Base-by-base conservation (phyloP, 1,139 yeast species). In the Diutina ranongensis region DNA sequence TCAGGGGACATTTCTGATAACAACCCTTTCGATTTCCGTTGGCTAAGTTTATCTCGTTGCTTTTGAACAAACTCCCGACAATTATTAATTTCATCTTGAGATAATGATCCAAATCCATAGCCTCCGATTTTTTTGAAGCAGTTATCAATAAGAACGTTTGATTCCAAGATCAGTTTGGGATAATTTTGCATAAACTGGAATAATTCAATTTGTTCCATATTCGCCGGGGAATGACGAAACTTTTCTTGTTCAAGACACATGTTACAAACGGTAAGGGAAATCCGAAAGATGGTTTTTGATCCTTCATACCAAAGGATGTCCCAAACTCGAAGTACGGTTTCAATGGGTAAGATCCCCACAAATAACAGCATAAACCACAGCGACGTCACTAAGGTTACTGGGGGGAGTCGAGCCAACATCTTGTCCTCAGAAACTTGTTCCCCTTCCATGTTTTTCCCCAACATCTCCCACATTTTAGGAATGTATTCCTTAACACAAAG, bases 291-390 rank as follows among this genome's bases (percentile, higher is more conserved):
- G 4, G 94, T 78, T 57, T 86, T 87, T 1, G 95, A 82, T 20
- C 88, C 97, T 59, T 92, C 97, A 57, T 83, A 87, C 71, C 94
- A 89, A 47, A 92, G 64, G 46, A 94, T 85, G 61, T 92, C 98
- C 98, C 98, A 92, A 0, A 92, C 82, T 48, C 97, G 67, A 45
- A 92, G 66, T 10, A 86, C 83, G 0, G 94, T 79, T 58, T 92
- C 97, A 16, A 86, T 77, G 0, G 97, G 98, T 38, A 92, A 63
- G 1, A 80, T 77, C 0, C 95, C 95, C 36, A 89, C 87, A 63
- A 84, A 92, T 5, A 87, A 76, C 51, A 96, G 84, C 98, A 92
- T 92, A 60, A 92, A 92, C 98, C 98, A 92, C 45, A 95, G 82
- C 0, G 97, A 89, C 0, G 97, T 89, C 52, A 95, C 94, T 40